Base-by-base conservation (phyloP, 169 alveolate species). In the Cryptosporidium tyzzeri region DNA sequence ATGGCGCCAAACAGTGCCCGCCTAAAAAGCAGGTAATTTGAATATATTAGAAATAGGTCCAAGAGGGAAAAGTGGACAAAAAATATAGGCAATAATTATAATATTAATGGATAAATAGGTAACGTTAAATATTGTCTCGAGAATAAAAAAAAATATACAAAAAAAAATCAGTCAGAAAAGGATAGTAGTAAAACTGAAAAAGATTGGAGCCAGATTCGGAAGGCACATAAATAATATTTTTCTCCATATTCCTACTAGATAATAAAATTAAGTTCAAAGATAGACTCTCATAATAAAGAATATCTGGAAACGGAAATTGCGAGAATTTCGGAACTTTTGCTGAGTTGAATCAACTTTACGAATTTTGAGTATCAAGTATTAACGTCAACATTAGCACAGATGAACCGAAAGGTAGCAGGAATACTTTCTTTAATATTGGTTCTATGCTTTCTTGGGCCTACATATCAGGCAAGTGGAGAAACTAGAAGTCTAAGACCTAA, bases 161-260 rank as follows among this genome's bases (percentile, higher is more conserved):
- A 51, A 53, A 55, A 55, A 55, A 55, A 26, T 55, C 23, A 26
- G 67, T 55, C 67, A 55, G 67, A 55, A 55, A 55, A 55, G 67
- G 67, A 55, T 55, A 55, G 35, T 10, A 26, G 26, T 37, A 55
- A 55, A 21, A 21, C 21, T 55, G 67, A 55, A 55, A 55, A 26
- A 55, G 18, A 7, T 55, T 55, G 35, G 67, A 55, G 67, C 67
- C 67, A 23, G 26, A 10, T 41, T 16, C 5, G 29, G 67, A 23
- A 55, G 35, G 37, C 5, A 55, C 16, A 9, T 6, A 26, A 55
- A 16, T 55, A 21, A 1, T 55, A 21, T 55, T 55, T 55, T 55
- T 55, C 18, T 48, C 18, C 55, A 48, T 48, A n/a, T 48, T n/a
- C 8, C 5, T 48, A 14, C 23, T 14, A 48, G 21, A 48, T 48